Percentiles rank a stretch among this genome's conserved stretches.
These are phyloP conservation scores for Nicotiana benthamiana DNA, from an alignment of 257 asterid species.

Conservation along the genomic window DNA sequence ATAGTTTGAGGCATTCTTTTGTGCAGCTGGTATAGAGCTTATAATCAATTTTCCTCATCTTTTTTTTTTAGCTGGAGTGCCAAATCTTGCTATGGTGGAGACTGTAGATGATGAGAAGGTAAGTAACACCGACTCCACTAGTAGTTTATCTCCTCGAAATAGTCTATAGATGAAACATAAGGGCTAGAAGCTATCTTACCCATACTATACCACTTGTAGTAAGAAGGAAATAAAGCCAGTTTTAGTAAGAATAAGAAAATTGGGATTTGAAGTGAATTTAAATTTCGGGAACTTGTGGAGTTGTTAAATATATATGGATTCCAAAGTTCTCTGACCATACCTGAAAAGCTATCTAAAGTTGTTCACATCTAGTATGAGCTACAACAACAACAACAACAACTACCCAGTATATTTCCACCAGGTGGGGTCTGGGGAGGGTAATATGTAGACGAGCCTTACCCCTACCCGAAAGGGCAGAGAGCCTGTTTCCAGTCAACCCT, in stretches of 20 bases:
- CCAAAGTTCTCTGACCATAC: neutral
- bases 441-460: too few species aligned
- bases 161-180: neutral
- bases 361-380: neutral
- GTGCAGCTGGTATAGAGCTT: neutral
- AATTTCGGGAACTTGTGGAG: neutral
- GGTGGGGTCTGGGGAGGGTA: too few species aligned
- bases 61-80: constrained; percentile 59
- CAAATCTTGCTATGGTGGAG: constrained; percentile 90
- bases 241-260: neutral
- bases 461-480: too few species aligned
- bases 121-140: neutral
- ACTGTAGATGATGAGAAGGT: constrained; percentile 96
- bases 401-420: too few species aligned
- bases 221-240: neutral
- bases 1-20: neutral
- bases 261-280: neutral
- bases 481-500: too few species aligned
- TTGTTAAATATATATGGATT: neutral
- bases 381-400: too few species aligned
- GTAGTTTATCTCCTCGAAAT: neutral
- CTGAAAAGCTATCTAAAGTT: neutral
- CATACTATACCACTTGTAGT: neutral
- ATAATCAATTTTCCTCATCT: neutral
- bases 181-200: neutral